Conservation (phyloP, 2,329 filamentous ascomycete species). For the Fusarium multiceps region DNA sequence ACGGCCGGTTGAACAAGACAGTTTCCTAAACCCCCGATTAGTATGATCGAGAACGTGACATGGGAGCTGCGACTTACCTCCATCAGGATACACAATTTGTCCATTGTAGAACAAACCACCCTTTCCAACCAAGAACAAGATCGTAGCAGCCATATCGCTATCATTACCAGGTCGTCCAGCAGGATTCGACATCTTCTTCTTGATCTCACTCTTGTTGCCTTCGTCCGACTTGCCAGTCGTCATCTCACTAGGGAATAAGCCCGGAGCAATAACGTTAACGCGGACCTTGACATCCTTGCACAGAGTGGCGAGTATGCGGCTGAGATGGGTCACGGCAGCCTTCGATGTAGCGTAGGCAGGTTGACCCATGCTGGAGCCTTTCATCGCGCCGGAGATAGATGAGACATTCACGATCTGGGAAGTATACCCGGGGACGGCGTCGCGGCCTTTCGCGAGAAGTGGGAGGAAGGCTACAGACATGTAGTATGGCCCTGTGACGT, state of each 20-base stretch:
- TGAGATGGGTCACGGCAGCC: conserved; percentile 9
- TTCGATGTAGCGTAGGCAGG: conserved; percentile 4
- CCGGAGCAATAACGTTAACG: conserved; percentile 14
- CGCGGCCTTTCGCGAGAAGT: not conserved
- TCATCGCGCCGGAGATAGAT: not conserved
- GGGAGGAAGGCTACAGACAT: conserved; percentile 11
- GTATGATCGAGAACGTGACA: too few relatives aligned
- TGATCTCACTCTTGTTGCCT: not conserved
- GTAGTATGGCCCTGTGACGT: conserved; percentile 3
- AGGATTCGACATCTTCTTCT: conserved; percentile 2
- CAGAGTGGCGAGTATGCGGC: conserved; percentile 13
- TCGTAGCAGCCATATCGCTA: conserved; percentile 13
- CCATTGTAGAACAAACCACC: conserved; percentile 14
- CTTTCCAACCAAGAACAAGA: conserved; percentile 6
- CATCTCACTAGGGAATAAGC: conserved; percentile 6
- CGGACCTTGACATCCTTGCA: conserved; percentile 12
- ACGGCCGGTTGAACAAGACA: not conserved
- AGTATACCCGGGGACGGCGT: not conserved
- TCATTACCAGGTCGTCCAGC: conserved; percentile 9
- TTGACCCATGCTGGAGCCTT: conserved; percentile 7
- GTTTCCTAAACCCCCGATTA: not conserved
- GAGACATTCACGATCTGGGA: conserved; percentile 5
- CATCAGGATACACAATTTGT: conserved; percentile 6
- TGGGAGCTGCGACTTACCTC: not conserved
- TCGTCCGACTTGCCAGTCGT: conserved; percentile 5